Base-by-base conservation (phyloP, 192 early-diverging fungal species). In the Podila minutissima region DNA sequence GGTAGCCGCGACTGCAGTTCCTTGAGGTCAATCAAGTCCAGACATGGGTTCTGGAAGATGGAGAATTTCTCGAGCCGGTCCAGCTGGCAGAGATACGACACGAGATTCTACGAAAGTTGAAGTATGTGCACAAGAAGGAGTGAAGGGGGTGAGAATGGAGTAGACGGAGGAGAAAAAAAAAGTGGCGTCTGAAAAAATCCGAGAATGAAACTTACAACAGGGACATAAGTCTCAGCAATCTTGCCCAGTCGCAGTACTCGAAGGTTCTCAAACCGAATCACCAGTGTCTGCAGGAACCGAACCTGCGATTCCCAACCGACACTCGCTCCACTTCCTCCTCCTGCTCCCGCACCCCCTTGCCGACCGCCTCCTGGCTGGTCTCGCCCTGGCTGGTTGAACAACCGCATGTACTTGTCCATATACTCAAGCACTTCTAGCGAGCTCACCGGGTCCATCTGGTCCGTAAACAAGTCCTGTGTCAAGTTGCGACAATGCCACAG, bases 401-500 rank as follows among this genome's bases (percentile, higher is more conserved):
- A 55, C 41, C 77, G 24, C 41, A 62, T 38, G 28, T 64, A 66
- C 67, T 81, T 81, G 71, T 81, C 77, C 77, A 81, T 73, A 38
- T 69, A 81, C n/a, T 81, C 77, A 22, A 81, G 62, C 57, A 64
- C 66, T 13, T 73, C 69, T 41, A 81, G 63, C 6, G 28, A 62
- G 10, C 37, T n/a, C 50, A 71, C 72, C 3, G 77, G 71, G 4
- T 22, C 29, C 28, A 10, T 5, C 32, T 58, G 60, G 26, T 73
- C 71, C 5, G 66, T 73, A 24, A 81, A 73, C 20, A 81, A 12
- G n/a, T 81, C 77, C 19, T 69, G 66, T 17, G 71, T 81, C 28
- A 81, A 48, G 46, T 73, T 81, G 29, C 77, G 51, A 33, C 77
- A 81, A 32, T 81, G 77, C 77, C 77, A 81, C 6, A 81, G 33